phyloP scores from a whole-genome alignment of 2,329 filamentous ascomycete species.

The Phaeosphaeria sp. region DNA sequence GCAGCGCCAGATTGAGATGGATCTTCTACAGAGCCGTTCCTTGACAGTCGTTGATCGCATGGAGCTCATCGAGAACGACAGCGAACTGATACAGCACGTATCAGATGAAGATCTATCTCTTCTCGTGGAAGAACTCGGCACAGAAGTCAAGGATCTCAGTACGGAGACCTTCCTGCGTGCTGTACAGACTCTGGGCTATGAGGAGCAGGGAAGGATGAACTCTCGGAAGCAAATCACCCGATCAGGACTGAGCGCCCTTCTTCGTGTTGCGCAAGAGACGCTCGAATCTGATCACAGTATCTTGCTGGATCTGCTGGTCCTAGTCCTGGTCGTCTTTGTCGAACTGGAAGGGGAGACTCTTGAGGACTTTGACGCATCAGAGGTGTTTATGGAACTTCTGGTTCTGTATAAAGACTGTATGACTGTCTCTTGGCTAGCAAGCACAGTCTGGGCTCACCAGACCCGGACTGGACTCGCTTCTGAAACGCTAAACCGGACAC shows the following conservation, averaged over 20 bases:
- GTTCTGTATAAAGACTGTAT: conserved; percentile 45
- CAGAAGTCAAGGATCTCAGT: conserved; percentile 53
- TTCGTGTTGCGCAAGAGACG: conserved; percentile 80
- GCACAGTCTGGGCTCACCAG: conserved; percentile 43
- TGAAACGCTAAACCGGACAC: conserved; percentile 26
- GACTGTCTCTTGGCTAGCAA: conserved; percentile 45
- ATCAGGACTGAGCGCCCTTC: conserved; percentile 77
- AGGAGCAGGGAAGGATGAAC: conserved; percentile 47
- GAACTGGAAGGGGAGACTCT: conserved; percentile 76
- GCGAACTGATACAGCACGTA: conserved; percentile 78
- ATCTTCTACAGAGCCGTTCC: conserved; percentile 76
- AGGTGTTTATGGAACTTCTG: conserved; percentile 72
- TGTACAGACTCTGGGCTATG: conserved; percentile 57
- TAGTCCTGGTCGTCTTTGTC: conserved; percentile 77
- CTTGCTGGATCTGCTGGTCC: conserved; percentile 80
- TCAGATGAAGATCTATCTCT: conserved; percentile 72
- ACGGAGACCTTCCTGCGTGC: conserved; percentile 61
- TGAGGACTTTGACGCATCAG: conserved; percentile 66
- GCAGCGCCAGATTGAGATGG: conserved; percentile 70
- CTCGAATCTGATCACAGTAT: conserved; percentile 75
- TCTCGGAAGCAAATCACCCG: conserved; percentile 65
- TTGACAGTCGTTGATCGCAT: conserved; percentile 69
- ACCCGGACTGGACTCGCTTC: conserved; percentile 37
- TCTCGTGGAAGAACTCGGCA: conserved; percentile 69
- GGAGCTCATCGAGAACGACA: conserved; percentile 77